phyloP scores from a whole-genome alignment of 2,329 filamentous ascomycete genomes.

The Alternaria viburni region DNA sequence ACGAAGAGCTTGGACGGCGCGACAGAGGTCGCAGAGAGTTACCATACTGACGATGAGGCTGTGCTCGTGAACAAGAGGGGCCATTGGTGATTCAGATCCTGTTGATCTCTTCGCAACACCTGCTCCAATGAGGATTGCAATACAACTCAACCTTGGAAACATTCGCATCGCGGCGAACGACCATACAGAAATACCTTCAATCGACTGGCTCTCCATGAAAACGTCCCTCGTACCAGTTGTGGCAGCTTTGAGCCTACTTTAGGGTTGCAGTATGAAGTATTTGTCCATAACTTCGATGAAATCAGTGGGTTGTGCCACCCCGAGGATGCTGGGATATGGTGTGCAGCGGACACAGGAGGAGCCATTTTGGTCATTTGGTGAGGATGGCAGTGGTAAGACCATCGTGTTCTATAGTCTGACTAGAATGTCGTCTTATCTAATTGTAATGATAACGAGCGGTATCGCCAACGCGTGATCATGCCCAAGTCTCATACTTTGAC shows the following conservation, averaged over 20 bases:
- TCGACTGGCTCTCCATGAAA: background rate
- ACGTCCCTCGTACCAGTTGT: background rate
- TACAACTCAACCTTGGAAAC: background rate
- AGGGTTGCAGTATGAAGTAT: background rate
- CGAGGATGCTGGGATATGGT: background rate
- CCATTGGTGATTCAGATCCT: background rate
- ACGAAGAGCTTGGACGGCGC: background rate
- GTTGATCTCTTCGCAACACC: background rate
- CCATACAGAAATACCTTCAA: background rate
- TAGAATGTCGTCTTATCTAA: background rate
- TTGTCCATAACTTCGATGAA: background rate
- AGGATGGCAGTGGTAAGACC: background rate
- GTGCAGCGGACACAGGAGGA: background rate
- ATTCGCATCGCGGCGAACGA: background rate
- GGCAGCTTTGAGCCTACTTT: background rate
- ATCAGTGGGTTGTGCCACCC: background rate
- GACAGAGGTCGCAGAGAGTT: background rate
- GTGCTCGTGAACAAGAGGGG: background rate
- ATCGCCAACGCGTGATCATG: background rate
- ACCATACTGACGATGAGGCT: background rate
- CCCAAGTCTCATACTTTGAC: background rate
- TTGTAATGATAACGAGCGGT: background rate
- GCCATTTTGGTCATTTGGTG: background rate
- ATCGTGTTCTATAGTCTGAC: background rate
- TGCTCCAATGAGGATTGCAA: background rate